Conservation (phyloP, 2,329 filamentous ascomycete species). For the Xylariales sp. region DNA sequence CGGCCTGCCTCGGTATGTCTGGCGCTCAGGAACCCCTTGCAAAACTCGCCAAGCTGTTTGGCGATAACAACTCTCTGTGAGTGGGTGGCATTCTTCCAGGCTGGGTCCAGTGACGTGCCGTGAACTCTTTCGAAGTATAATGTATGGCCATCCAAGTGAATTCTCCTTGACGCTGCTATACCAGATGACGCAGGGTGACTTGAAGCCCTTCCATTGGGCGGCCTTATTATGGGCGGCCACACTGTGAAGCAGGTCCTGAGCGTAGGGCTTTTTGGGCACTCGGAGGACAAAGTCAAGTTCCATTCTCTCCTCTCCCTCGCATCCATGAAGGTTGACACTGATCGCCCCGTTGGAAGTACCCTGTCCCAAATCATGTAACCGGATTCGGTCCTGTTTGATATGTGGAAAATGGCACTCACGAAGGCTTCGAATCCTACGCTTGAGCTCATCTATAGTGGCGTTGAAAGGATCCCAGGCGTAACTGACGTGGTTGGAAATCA, state of each 20-base stretch:
- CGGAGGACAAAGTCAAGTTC: not conserved
- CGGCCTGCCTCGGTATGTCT: too few relatives aligned
- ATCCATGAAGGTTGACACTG: not conserved
- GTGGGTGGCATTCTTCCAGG: not conserved
- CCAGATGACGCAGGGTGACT: too few relatives aligned
- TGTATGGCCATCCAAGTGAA: not conserved
- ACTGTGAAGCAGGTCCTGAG: too few relatives aligned
- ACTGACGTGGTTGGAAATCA: not conserved
- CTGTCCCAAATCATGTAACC: not conserved
- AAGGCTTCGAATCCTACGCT: too few relatives aligned
- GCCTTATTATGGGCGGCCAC: too few relatives aligned
- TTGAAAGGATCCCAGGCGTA: too few relatives aligned
- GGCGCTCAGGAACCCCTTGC: not conserved
- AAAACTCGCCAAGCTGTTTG: not conserved
- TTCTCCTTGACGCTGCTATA: too few relatives aligned
- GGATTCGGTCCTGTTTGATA: not conserved
- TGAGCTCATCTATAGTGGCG: too few relatives aligned
- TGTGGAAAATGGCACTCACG: not conserved
- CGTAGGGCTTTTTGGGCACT: not conserved
- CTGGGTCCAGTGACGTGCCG: not conserved
- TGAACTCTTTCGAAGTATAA: not conserved
- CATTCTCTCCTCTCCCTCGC: not conserved
- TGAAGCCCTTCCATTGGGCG: not conserved
- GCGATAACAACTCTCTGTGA: not conserved
- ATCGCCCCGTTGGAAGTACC: not conserved